Evolutionary conservation across 1,284 basidiomycete species (phyloP), one percentile per base, ranked within the genome.

Genomic region (Cryptococcus sp.): DNA sequence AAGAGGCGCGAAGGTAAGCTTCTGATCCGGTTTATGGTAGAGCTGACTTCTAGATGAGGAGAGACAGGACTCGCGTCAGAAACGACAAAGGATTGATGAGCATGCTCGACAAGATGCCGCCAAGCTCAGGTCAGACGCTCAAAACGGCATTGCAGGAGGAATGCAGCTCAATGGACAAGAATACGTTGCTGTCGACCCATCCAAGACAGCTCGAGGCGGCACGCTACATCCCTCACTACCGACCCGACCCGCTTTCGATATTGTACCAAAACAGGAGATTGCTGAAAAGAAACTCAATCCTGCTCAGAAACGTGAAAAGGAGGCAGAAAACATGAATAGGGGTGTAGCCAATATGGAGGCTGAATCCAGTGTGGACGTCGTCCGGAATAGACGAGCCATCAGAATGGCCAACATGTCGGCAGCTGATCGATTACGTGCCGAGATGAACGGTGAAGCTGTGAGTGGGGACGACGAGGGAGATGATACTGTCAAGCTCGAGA

Each of bases 401-500:
- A 84, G 93, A 53, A 86, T 96, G 83, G 94, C 93, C 14, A 98
- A 98, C 70, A 84, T 97, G 81, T 90, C 85, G 76, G 94, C 94
- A 42, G 93, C 92, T 52, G 89, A 97, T 69, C 83, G 86, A 70
- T 80, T 98, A 62, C 93, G 91, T 76, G 92, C 91, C 48, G 89
- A 98, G 75, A 76, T 98, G 59, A 82, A 84, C 55, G 85, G 85
- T 36, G 61, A 52, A 10, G 56, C 2, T 23, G 48, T 28, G 10
- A 54, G 50, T 19, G 55, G 48, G 5, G 31, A 41, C 28, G 39
- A 55, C 24, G 41, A 46, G 23, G 50, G 61, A 55, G 24, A 58
- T 55, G 48, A 40, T 39, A 62, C 51, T 2, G 54, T 45, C 25
- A 55, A 54, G 1, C 56, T 59, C 4, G 60, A 56, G 18, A 53